Conservation (phyloP, 2,329 filamentous ascomycete genomes). For the Chalaropsis thielavioides region DNA sequence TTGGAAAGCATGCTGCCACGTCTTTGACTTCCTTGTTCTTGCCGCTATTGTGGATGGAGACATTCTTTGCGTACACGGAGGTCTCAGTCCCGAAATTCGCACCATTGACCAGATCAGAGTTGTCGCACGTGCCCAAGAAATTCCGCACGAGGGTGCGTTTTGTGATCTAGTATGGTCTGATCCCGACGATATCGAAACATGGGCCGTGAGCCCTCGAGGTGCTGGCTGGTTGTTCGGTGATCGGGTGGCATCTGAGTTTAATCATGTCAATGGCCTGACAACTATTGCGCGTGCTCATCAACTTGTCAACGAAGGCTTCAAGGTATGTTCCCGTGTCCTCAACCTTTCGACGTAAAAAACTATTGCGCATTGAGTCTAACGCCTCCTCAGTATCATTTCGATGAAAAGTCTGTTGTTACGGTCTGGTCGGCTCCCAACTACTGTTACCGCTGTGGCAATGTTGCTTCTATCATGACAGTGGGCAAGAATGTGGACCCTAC, state of each 20-base stretch:
- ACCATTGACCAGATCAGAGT: conserved; percentile 99
- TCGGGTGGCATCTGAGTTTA: conserved; percentile 93
- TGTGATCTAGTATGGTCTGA: conserved; percentile 97
- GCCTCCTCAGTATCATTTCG: conserved; percentile 63
- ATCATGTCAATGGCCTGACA: conserved; percentile 90
- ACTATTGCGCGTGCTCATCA: conserved; percentile 97
- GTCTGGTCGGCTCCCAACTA: conserved; percentile 98
- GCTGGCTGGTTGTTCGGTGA: conserved; percentile 98
- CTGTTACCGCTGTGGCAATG: conserved; percentile 88
- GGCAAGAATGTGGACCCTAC: conserved; percentile 72
- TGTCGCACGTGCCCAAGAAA: conserved; percentile 92
- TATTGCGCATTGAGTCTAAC: conserved; percentile 22
- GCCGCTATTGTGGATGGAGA: conserved; percentile 96
- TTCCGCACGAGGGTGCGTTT: conserved; percentile 96
- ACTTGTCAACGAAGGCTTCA: conserved; percentile 94
- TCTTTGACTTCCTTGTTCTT: conserved; percentile 94
- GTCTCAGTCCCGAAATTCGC: conserved; percentile 76
- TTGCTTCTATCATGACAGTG: conserved; percentile 92
- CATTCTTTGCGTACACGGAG: conserved; percentile 96
- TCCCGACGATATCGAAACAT: conserved; percentile 92
- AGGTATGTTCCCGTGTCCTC: conserved; percentile 40
- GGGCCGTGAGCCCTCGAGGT: conserved; percentile 83
- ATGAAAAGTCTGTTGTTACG: conserved; percentile 87
- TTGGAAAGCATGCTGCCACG: conserved; percentile 99
- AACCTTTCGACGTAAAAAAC: background rate